Percentiles rank a stretch among this genome's conserved stretches.
Evolutionary conservation across 129 eudicot species (phyloP).

Genomic region (Tanacetum coccineum): DNA sequence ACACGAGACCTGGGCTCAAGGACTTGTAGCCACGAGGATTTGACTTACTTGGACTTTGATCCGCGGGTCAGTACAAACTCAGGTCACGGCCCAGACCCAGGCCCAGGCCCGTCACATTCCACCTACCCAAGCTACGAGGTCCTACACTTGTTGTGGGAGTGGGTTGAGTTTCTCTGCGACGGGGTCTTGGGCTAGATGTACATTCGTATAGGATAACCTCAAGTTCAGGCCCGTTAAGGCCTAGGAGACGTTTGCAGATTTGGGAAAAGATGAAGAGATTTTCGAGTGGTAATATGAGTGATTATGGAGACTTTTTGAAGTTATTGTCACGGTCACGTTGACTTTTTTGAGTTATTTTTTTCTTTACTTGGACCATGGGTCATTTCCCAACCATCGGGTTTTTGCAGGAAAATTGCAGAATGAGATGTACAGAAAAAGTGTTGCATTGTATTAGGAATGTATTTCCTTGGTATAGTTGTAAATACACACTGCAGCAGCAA

Average conservation of each 20-base stretch:
- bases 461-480: constrained; percentile 32
- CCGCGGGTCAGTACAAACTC: constrained; percentile 32
- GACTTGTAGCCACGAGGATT: constrained; percentile 55
- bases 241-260: constrained; percentile 36
- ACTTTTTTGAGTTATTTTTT: constrained; percentile 15
- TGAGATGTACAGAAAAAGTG: constrained; percentile 36
- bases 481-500: constrained; percentile 30
- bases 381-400: constrained; percentile 3
- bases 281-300: constrained; percentile 68
- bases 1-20: constrained; percentile 44
- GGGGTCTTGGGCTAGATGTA: constrained; percentile 38
- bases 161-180: too few species aligned
- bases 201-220: constrained; percentile 61
- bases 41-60: constrained; percentile 42
- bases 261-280: constrained; percentile 63
- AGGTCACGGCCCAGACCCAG: too few species aligned
- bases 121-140: constrained; percentile 34
- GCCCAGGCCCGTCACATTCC: constrained; percentile 32
- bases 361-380: constrained; percentile 5
- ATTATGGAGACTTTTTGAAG: constrained; percentile 50
- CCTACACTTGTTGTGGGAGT: constrained; percentile 47
- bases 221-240: constrained; percentile 68
- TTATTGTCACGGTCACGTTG: constrained; percentile 68
- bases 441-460: constrained; percentile 27
- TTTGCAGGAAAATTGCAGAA: constrained; percentile 18